Base-by-base conservation (phyloP, 2,329 filamentous ascomycete species). In the Epichloe brachyelytri region DNA sequence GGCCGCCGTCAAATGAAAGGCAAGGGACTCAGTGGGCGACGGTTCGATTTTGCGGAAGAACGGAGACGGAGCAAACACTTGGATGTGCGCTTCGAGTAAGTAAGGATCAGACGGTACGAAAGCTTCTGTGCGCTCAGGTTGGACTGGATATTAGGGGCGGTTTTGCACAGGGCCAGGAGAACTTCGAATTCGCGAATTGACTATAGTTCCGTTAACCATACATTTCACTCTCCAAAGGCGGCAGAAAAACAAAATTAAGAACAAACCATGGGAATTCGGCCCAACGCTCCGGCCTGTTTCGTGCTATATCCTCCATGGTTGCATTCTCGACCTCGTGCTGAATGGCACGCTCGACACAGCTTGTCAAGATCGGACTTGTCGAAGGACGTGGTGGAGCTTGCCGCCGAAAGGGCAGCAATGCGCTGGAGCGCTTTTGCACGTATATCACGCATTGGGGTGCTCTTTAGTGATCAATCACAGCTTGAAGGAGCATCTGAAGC, bases 121-220 rank as follows among this genome's bases (percentile, higher is more conserved):
- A 98, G 79, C 60, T 82, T 85, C 60, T 86, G 80, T 30, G 89
- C 90, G 62, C 86, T 85, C 54, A 87, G 80, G 41, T 72, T 67
- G 44, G 80, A 82, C 49, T 82, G 76, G 26, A 97, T 76, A 22
- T 81, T 77, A 4, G 88, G 85, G 3, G 90, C 88, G 49, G 91
- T 88, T 69, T 90, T 91, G 73, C 91, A 97, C 26, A 98, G 76
- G 43, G 93, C 88, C 26, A 97, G 71, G 26, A 98, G 77, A 49
- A 95, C 86, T 66, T 98, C 91, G 58, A 95, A 84, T 73, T 98
- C 94, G 61, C 87, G 83, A 50, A 90, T 81, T 49, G 83, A 87
- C 88, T 94, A 64, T 20, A 40, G 19, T 49, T 52, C 34, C 46
- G 51, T 63, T 57, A 63, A 41, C 19, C 33, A 46, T 43, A 33